phyloP scores from a whole-genome alignment of 1,284 basidiomycete genomes.

The Leccinum fuscescens region DNA sequence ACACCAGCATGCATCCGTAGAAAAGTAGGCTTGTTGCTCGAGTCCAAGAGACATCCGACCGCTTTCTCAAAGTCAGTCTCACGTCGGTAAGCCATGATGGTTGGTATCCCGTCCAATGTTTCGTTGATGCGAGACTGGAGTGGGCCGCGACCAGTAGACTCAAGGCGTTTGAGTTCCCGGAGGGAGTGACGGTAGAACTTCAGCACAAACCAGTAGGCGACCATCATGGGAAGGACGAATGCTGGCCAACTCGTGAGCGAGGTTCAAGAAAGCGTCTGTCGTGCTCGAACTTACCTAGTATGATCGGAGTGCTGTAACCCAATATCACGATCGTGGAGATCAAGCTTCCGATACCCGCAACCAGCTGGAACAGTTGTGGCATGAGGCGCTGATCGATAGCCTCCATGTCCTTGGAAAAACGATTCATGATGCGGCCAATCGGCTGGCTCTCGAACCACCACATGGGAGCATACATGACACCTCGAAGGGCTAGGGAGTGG shows the following conservation, averaged over 20 bases:
- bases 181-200: conserved; percentile 32
- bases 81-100: conserved; percentile 32
- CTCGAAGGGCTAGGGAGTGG: conserved; percentile 39
- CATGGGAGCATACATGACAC: conserved; percentile 43
- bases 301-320: conserved; percentile 29
- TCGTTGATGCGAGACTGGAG: conserved; percentile 32
- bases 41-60: conserved; percentile 23
- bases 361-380: conserved; percentile 34
- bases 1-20: conserved; percentile 26
- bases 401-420: conserved; percentile 49
- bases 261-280: neutral
- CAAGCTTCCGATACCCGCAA: conserved; percentile 26
- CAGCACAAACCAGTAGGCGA: conserved; percentile 30
- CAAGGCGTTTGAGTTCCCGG: conserved; percentile 33
- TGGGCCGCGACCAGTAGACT: conserved; percentile 29
- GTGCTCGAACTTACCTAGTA: conserved; percentile 26
- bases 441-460: conserved; percentile 46
- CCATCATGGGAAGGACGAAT: conserved; percentile 23
- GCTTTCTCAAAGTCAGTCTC: conserved; percentile 26
- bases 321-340: conserved; percentile 25
- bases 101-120: conserved; percentile 32
- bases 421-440: conserved; percentile 45
- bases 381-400: conserved; percentile 27
- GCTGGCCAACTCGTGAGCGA: conserved; percentile 11
- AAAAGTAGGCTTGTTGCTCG: conserved; percentile 31